A percentile compares a stretch with the other conserved stretches of the same genome.
phyloP scores from a whole-genome alignment of 2,329 filamentous ascomycete species.

The Arthroderma sp. region DNA sequence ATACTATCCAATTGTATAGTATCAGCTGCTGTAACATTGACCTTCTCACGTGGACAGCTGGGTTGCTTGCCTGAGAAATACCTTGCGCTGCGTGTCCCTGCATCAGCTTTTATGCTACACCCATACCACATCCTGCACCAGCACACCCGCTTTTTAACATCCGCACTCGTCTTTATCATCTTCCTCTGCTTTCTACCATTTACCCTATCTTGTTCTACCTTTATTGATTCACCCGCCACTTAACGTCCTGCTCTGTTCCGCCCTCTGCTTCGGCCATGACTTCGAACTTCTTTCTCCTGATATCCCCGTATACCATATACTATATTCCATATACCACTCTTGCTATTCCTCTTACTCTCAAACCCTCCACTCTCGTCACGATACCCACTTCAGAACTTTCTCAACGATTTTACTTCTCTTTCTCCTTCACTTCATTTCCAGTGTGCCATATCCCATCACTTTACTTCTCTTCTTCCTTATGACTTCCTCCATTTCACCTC shows the following conservation, averaged over 20 bases:
- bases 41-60: too few species aligned
- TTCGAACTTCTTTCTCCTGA: not conserved
- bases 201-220: not conserved
- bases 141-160: not conserved
- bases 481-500: not conserved
- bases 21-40: not conserved
- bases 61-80: too few species aligned
- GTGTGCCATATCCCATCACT: not conserved
- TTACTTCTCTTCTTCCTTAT: not conserved
- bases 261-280: too few species aligned
- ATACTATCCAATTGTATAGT: not conserved
- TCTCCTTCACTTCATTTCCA: not conserved
- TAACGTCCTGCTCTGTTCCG: too few species aligned
- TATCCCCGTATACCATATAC: not conserved
- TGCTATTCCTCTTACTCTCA: not conserved
- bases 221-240: not conserved
- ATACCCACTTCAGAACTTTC: not conserved
- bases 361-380: not conserved
- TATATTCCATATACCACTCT: not conserved
- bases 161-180: not conserved
- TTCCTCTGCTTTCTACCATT: not conserved
- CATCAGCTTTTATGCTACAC: not conserved
- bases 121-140: not conserved
- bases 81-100: not conserved
- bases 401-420: not conserved